These are phyloP conservation scores for Arctostaphylos glauca DNA, from an alignment of 148 eudicot genomes.

Conservation along the genomic window DNA sequence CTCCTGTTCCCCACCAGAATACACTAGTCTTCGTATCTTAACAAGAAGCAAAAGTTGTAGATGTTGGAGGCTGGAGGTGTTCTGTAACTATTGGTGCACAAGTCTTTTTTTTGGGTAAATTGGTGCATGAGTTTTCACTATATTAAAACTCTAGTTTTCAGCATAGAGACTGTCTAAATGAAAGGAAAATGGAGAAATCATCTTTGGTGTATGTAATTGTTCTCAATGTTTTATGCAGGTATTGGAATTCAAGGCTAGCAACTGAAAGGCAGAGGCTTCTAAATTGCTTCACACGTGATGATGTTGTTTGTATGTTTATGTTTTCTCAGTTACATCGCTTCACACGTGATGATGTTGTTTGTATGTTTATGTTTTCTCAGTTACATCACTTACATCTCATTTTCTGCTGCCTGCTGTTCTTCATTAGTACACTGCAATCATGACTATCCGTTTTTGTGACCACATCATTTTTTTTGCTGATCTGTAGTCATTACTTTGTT, in stretches of 20 bases:
- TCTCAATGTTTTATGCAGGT: slow-evolving; percentile 40
- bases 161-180: neutral
- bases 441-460: neutral
- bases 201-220: neutral
- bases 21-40: neutral
- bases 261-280: slow-evolving; percentile 93
- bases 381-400: slow-evolving; percentile 16
- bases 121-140: neutral
- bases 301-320: slow-evolving; percentile 76
- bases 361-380: slow-evolving; percentile 46
- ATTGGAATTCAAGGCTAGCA: slow-evolving; percentile 88
- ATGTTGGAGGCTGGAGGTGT: neutral
- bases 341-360: slow-evolving; percentile 64
- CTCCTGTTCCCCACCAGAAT: neutral
- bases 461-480: neutral
- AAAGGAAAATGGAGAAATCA: neutral
- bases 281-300: slow-evolving; percentile 57
- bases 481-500: neutral
- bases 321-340: slow-evolving; percentile 38
- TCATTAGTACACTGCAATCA: neutral
- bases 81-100: neutral
- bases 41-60: neutral
- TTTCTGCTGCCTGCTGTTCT: neutral
- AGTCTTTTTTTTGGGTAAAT: too few relatives aligned
- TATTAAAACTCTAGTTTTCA: neutral